A percentile compares a stretch with the other conserved stretches of the same genome.
Evolutionary conservation across 78 protist species (phyloP).

Genomic region (slime mould (Dictyostelium discoideum)): dicty_2.7 NC_007091.3:3939001-3939500

Average conservation of each 20-base stretch:
- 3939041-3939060: conserved; percentile 50
- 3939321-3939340: conserved; percentile 31
- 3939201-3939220: neutral
- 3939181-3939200: neutral
- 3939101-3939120: conserved; percentile 57
- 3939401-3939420: conserved; percentile 40
- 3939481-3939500: conserved; percentile 59
- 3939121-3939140: neutral
- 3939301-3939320: conserved; percentile 28
- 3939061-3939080: conserved; percentile 64
- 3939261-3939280: conserved; percentile 19
- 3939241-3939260: conserved; percentile 50
- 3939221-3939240: conserved; percentile 12
- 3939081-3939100: conserved; percentile 49
- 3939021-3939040: conserved; percentile 18
- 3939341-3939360: conserved; percentile 57
- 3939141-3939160: neutral
- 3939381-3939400: conserved; percentile 18
- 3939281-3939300: conserved; percentile 16
- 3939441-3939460: neutral
- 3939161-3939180: neutral
- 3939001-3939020: conserved; percentile 66
- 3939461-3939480: conserved; percentile 44
- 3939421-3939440: conserved; percentile 12
- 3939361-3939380: conserved; percentile 64